Conservation (phyloP, 1,284 basidiomycete genomes). For the Irpex rosettiformis region DNA sequence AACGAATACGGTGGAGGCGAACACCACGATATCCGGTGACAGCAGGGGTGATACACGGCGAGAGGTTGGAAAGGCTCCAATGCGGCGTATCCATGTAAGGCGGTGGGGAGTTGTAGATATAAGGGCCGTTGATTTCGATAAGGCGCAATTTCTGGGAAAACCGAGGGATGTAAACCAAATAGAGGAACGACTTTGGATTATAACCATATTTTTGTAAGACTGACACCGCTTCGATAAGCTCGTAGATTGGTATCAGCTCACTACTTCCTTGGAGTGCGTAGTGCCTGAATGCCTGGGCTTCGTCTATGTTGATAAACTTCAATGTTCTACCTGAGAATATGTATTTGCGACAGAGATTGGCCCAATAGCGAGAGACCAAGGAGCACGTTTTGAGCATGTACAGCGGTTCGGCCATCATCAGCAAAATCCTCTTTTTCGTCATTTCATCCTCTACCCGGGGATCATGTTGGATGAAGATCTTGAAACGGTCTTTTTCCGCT, state of each 20-base stretch:
- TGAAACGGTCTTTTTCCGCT: too few species aligned
- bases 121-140: neutral
- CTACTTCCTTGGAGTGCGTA: neutral
- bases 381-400: neutral
- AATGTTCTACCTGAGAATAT: neutral
- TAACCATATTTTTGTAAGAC: neutral
- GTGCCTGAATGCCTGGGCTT: neutral
- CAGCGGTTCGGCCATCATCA: too few species aligned
- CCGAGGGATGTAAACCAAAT: neutral
- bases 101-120: neutral
- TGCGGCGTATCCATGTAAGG: neutral
- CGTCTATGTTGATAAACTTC: neutral
- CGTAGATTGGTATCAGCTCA: neutral
- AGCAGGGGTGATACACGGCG: neutral
- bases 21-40: neutral
- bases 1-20: neutral
- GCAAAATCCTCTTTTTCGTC: too few species aligned
- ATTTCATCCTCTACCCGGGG: too few species aligned
- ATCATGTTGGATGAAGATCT: too few species aligned
- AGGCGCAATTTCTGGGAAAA: neutral
- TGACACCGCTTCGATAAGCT: neutral
- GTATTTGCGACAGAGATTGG: neutral
- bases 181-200: neutral
- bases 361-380: neutral
- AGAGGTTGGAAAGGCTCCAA: neutral